Base-by-base conservation (phyloP, 805 yeast genomes). In the Wickerhamiella parazyma region DNA sequence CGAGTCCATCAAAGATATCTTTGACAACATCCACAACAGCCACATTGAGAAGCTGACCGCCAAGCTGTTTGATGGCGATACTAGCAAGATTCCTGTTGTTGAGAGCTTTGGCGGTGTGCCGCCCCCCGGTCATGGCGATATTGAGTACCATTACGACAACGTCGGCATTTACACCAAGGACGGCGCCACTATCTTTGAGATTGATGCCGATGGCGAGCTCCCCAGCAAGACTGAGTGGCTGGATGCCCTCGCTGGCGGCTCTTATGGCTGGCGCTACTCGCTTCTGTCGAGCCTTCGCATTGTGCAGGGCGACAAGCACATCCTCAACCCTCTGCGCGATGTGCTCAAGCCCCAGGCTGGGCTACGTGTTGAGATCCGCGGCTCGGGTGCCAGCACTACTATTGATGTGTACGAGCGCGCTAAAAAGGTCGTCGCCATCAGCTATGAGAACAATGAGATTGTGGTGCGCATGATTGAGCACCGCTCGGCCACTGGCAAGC, bases 1-100 rank as follows among this genome's bases (percentile, higher is more conserved):
- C 60, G 95, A 85, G 68, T 97, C 98, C 56, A 83, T 91, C 59
- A 78, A 82, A 65, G 82, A 80, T 36, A 86, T 91, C 54, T 67
- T 91, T 67, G 96, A 89, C 60, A 68, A 72, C 53, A 79, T 91
- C 49, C 95, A 91, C 58, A 76, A 86, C 29, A 95, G 95, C 48
- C 96, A 87, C 66, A 80, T 91, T 59, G 65, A 67, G 46, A 75
- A 63, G 54, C 59, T 86, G 54, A 50, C 54, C 16, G 65, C 69
- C 49, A 89, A 83, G 49, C 73, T 68, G 44, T 91, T 91, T 65
- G 63, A 61, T 46, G 78, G 77, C 51, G 87, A 85, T 57, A 75
- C 62, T 45, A 66, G 86, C 17, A 68, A 67, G 53, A 79, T 91
- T 55, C 97, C 97, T 42, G 76, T 72, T 51, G 85, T 87, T 51